Base-by-base conservation (phyloP, 2,329 filamentous ascomycete genomes). In the Monosporascus sp. region DNA sequence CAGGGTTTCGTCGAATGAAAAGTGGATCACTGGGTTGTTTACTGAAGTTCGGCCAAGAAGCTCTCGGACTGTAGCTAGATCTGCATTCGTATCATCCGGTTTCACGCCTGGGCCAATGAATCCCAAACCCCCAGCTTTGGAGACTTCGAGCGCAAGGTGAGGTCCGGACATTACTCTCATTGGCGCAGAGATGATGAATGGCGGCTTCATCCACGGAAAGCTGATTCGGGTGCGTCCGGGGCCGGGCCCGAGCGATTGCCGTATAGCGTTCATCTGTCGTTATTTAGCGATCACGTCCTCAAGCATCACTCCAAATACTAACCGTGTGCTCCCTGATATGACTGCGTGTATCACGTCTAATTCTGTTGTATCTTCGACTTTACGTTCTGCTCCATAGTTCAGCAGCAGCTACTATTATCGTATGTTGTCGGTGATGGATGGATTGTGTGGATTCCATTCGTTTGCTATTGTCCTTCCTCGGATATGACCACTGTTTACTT, bases 71-170 rank as follows among this genome's bases (percentile, higher is more conserved):
- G 62, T 57, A n/a, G 64, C 63, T 4, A 74, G 59, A 38, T 74
- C 69, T 15, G 50, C 56, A 2, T 56, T 53, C 0, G 65, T 66
- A 36, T 65, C 65, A 9, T 66, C 59, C 0, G 73, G 60, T n/a
- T 69, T 71, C 3, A 58, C 65, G 9, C 61, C 71, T 1, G 70
- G 71, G 2, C 71, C 76, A 46, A 77, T 69, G 59, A 77, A 78
- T 11, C 76, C 80, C 1, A 90, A 76, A 0, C 88, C 89, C 18
- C 89, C 88, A 7, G 88, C 86, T 58, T 87, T 87, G 52, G 86
- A 83, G 15, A 89, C 77, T 44, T 82, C 78, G 35, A 83, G 71
- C 3, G 85, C 83, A 3, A 90, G 76, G 0, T 70, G 60, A 64
- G 76, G 56, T 66, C 78, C 63, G 67, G 76, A 60, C 77, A 89